Conservation (phyloP, 257 asterid species). For the Solanum rostratum region DNA sequence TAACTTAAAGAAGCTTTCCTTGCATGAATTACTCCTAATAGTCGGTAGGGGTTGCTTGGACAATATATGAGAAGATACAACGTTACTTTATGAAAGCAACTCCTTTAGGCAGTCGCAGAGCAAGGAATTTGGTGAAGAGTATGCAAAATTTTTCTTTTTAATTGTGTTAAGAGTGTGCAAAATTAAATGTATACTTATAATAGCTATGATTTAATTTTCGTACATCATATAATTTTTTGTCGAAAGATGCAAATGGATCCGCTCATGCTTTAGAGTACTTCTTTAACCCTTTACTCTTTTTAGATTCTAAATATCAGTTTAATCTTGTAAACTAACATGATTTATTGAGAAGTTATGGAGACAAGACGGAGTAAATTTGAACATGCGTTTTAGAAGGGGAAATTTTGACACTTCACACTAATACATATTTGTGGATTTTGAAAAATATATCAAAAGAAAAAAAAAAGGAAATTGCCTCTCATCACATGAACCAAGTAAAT, state of each 20-base stretch:
- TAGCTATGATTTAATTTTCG: too few relatives aligned
- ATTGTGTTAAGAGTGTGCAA: too few relatives aligned
- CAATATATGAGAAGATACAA: constrained; percentile 10
- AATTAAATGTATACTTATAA: too few relatives aligned
- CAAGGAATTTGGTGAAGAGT: too few relatives aligned
- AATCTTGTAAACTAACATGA: background rate
- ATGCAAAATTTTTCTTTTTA: too few relatives aligned
- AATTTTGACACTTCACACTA: background rate
- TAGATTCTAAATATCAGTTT: background rate
- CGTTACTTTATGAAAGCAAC: constrained; percentile 14
- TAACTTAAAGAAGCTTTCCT: background rate
- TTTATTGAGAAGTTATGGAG: background rate
- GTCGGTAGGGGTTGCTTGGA: background rate
- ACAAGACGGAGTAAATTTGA: background rate
- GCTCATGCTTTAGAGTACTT: background rate
- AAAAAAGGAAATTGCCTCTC: background rate
- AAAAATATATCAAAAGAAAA: background rate
- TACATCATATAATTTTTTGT: too few relatives aligned
- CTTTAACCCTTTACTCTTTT: constrained; percentile 13
- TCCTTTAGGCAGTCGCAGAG: constrained; percentile 6
- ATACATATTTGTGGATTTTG: background rate
- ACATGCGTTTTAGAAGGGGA: background rate
- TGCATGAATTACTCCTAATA: background rate
- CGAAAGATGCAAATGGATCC: too few relatives aligned
- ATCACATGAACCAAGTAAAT: background rate